Evolutionary conservation across 257 asterid genomes (phyloP).

Genomic region (Eucommia ulmoides): DNA sequence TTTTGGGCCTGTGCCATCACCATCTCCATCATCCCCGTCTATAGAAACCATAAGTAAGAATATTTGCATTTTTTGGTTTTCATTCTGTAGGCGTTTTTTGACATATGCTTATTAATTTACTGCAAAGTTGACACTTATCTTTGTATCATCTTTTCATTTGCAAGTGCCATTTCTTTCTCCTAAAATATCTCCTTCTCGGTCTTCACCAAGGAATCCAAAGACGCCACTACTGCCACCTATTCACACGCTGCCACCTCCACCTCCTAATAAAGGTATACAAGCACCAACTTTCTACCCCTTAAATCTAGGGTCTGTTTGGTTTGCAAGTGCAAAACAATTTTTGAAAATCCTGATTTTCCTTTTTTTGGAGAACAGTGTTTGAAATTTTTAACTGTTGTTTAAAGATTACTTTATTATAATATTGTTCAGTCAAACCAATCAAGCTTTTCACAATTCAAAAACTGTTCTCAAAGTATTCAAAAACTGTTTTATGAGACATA

Average conservation of each 20-base stretch:
- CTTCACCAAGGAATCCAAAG: conserved; percentile 38
- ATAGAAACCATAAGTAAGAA: conserved; percentile 29
- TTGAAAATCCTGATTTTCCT: too few species aligned
- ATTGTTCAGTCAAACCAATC: too few species aligned
- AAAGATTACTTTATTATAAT: too few species aligned
- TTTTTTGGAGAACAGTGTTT: too few species aligned
- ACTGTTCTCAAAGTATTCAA: too few species aligned
- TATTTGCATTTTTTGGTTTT: conserved; percentile 11
- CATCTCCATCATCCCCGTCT: conserved; percentile 28
- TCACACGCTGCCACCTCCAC: conserved; percentile 79
- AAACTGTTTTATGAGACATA: too few species aligned
- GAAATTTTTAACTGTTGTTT: too few species aligned
- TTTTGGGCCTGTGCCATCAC: conserved; percentile 19
- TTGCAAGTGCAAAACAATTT: too few species aligned
- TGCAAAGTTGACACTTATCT: conserved; percentile 17
- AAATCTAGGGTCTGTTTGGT: too few species aligned
- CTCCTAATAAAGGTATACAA: conserved; percentile 61
- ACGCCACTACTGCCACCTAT: conserved; percentile 15
- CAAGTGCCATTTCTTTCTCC: conserved; percentile 51
- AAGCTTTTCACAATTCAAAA: too few species aligned
- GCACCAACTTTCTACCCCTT: not conserved
- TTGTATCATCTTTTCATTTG: conserved; percentile 18
- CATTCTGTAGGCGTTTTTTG: conserved; percentile 4
- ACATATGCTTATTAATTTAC: conserved; percentile 16
- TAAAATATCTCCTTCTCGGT: conserved; percentile 32